phyloP scores from a whole-genome alignment of 192 early-diverging fungal species.

The Glomus cerebriforme region DNA sequence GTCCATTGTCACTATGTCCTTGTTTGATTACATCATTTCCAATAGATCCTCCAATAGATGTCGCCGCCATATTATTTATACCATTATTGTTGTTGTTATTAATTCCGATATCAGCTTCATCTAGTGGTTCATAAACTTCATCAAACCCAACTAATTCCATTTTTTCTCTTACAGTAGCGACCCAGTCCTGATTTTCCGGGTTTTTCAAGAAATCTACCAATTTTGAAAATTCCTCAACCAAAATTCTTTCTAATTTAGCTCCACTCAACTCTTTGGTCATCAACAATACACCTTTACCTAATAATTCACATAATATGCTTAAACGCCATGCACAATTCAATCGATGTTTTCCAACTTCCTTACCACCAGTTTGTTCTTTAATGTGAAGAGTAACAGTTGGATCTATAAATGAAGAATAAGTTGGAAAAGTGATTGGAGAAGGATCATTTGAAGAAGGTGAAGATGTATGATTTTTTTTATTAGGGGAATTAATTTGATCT shows the following conservation, averaged over 20 bases:
- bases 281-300: conserved; percentile 46
- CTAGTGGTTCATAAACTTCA: conserved; percentile 30
- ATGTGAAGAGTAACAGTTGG: conserved; percentile 32
- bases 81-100: background rate
- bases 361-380: conserved; percentile 31
- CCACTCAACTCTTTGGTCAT: conserved; percentile 51
- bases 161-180: conserved; percentile 22
- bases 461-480: conserved; percentile 7
- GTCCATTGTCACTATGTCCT: background rate
- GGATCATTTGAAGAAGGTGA: background rate
- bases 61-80: background rate
- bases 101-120: conserved; percentile 16
- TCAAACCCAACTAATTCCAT: conserved; percentile 29
- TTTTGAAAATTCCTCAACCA: conserved; percentile 32
- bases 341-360: conserved; percentile 31
- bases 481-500: background rate
- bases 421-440: conserved; percentile 27
- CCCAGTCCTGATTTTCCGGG: conserved; percentile 31
- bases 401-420: conserved; percentile 32
- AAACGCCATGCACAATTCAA: conserved; percentile 32
- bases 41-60: background rate
- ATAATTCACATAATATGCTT: conserved; percentile 29
- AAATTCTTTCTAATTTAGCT: conserved; percentile 41
- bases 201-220: conserved; percentile 31
- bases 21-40: background rate